These are phyloP conservation scores for Gossypium raimondii DNA, from an alignment of 345 rosid genomes.

Conservation along the genomic window DNA sequence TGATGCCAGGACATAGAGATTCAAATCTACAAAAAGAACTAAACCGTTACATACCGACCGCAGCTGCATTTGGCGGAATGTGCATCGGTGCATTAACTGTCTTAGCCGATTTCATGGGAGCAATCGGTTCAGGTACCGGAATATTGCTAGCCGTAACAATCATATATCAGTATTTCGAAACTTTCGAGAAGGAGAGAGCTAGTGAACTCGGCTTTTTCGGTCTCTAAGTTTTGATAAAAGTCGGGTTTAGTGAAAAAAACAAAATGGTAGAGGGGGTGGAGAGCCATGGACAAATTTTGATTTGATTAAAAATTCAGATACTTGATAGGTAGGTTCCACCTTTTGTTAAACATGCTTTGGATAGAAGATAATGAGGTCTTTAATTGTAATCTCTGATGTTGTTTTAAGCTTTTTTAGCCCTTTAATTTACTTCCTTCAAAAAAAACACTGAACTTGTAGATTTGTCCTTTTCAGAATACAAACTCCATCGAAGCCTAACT, in stretches of 20 bases:
- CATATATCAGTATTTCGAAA: constrained; percentile 67
- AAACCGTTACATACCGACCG: constrained; percentile 70
- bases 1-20: constrained; percentile 78
- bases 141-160: constrained; percentile 69
- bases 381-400: not conserved
- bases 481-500: not conserved
- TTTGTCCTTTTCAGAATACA: not conserved
- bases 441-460: not conserved
- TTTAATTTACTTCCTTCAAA: not conserved
- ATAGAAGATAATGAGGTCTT: not conserved
- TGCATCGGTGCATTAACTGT: constrained; percentile 80
- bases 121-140: constrained; percentile 74
- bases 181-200: constrained; percentile 72
- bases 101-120: constrained; percentile 78
- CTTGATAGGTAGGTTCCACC: not conserved
- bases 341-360: not conserved
- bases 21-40: constrained; percentile 73
- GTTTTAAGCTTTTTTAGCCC: not conserved
- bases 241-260: not conserved
- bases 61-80: constrained; percentile 75
- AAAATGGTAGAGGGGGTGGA: not conserved
- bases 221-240: constrained; percentile 25
- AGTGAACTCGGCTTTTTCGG: constrained; percentile 77
- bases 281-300: not conserved
- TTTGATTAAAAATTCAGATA: not conserved